Base-by-base conservation (phyloP, 257 asterid genomes). In the Solanum ahanhuiri region DNA sequence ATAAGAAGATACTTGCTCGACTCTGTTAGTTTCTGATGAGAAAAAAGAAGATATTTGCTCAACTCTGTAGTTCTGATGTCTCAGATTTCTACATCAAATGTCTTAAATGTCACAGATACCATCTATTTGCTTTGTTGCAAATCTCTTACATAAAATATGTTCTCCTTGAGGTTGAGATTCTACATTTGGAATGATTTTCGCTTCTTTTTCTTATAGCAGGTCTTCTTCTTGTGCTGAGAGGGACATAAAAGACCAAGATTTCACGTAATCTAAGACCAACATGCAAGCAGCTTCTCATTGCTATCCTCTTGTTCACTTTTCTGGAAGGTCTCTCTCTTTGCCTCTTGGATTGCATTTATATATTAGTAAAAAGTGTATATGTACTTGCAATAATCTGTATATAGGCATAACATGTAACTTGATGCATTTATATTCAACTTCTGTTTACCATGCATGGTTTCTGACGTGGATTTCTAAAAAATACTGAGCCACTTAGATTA, bases 231-330 rank as follows among this genome's bases (percentile, higher is more conserved):
- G 39, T 45, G 83, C 83, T 79, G 66, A 15, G 64, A 15, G 64
- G 35, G 39, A 45, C 66, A 12, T 25, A 25, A 79, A 41, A 8
- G 66, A 43, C 39, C 58, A 28, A 45, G 17, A 79, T 79, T 76
- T 45, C 25, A 45, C 39, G 33, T 91, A 82, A 34, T 25, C 23
- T 48, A 33, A 43, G 58, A 45, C 66, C 83, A 79, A 25, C 89
- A 94, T 96, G 98, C 93, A 91, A 86, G 90, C 91, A 84, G 89
- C 95, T 83, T 88, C 90, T 58, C 95, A 85, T 67, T 87, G 88
- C 88, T 90, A 87, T 87, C 96, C 96, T n/a, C 73, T 88, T 51
- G 88, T 88, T 86, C 89, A 87, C 86, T 71, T 90, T 87, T 87
- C 87, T 64, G 70, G 76, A 89, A 93, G 97, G 98, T 95, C 83